Base-by-base conservation (phyloP, 2,329 filamentous ascomycete genomes). In the Shiraia sp. region DNA sequence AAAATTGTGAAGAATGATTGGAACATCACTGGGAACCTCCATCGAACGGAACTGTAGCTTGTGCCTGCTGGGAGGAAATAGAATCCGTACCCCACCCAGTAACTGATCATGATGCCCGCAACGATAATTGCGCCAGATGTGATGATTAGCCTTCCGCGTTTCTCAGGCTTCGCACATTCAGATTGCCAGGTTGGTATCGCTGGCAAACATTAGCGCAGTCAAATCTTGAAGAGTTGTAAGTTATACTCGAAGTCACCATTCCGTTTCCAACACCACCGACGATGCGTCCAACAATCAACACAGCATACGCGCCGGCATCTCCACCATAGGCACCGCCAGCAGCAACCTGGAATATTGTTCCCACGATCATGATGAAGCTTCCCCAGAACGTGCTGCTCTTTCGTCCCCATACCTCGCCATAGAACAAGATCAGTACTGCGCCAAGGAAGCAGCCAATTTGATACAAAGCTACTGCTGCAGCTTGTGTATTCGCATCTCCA, bases 221-320 rank as follows among this genome's bases (percentile, higher is more conserved):
- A 58, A 63, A 3, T 13, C 12, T 6, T 2, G 2, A 10, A 7
- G 9, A 6, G 3, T 6, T 13, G 0, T 1, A 6, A 1, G 64
- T 60, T 12, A 73, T 74, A 41, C 73, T 69, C 2, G 75, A 75
- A 42, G 75, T 76, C 25, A 87, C 63, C 59, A 72, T 68, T 10
- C 70, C 70, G n/a, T 62, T 61, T 10, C 69, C 69, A 28, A 70
- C 74, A 14, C 47, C 47, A 16, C 43, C 43, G 16, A 50, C 43
- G 10, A 50, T 28, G 9, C 47, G 39, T 6, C 47, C 47, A 6
- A 42, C 38, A 10, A 39, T 35, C 74, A 57, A 63, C 68, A 36
- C 79, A 71, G 53, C 85, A 85, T 67, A 81, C 75, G 0, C 85
- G 80, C 1, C 80, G 79, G 46, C 78, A 79, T 65, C 41, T 2